Conservation (phyloP, 2,329 filamentous ascomycete species). For the Pseudogymnoascus sp. region DNA sequence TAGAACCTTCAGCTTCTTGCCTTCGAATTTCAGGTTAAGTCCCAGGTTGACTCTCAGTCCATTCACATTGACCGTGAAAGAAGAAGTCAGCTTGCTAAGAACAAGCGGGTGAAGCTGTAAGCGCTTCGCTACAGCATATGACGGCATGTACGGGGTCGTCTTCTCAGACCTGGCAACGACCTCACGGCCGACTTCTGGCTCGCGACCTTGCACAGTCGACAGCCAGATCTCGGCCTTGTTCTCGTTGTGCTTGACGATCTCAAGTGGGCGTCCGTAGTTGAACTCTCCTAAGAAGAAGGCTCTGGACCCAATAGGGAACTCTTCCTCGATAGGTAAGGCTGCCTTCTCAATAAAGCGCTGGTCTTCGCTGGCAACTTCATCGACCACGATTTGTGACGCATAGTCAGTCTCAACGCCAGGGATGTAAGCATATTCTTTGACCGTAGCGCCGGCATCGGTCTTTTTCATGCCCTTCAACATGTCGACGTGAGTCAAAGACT, state of each 20-base stretch:
- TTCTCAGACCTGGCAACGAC: slow-evolving; percentile 65
- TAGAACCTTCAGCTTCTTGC: slow-evolving; percentile 87
- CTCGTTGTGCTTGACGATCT: slow-evolving; percentile 64
- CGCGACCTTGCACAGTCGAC: slow-evolving; percentile 61
- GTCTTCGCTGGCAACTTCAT: slow-evolving; percentile 83
- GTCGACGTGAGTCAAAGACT: slow-evolving; percentile 84
- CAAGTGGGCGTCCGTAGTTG: slow-evolving; percentile 83
- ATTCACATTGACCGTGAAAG: slow-evolving; percentile 77
- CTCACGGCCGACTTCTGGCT: slow-evolving; percentile 70
- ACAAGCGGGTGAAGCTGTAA: slow-evolving; percentile 77
- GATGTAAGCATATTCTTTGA: slow-evolving; percentile 88
- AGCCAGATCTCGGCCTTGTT: slow-evolving; percentile 74
- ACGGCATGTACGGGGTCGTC: slow-evolving; percentile 70
- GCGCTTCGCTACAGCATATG: slow-evolving; percentile 77
- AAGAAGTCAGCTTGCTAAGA: slow-evolving; percentile 91
- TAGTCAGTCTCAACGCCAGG: slow-evolving; percentile 81
- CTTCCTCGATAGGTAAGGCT: slow-evolving; percentile 81
- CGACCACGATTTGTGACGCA: slow-evolving; percentile 84
- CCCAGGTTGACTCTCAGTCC: slow-evolving; percentile 82
- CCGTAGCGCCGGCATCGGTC: slow-evolving; percentile 78
- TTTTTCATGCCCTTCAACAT: slow-evolving; percentile 88
- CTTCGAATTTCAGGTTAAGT: slow-evolving; percentile 94
- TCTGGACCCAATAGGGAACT: slow-evolving; percentile 74
- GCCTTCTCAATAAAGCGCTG: slow-evolving; percentile 85
- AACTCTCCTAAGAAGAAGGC: slow-evolving; percentile 94